Percentiles rank a stretch among this genome's conserved stretches.
Evolutionary conservation across 2,329 filamentous ascomycete genomes (phyloP).

Genomic region (Pseudohalonectria lignicola): DNA sequence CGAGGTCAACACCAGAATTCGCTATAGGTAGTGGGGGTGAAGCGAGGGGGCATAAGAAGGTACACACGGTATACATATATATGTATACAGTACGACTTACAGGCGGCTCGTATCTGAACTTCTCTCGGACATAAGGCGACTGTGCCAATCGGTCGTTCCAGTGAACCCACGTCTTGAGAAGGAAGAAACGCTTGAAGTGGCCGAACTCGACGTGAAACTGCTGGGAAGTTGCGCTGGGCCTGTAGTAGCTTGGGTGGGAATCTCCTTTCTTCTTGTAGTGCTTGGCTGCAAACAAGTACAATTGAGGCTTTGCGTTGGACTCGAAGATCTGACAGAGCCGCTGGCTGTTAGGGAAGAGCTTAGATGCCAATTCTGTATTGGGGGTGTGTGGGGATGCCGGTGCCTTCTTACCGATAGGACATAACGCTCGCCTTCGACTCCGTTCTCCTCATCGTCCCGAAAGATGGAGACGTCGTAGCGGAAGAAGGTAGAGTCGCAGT

Average conservation of each 20-base stretch:
- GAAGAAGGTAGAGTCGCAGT: slow-evolving; percentile 51
- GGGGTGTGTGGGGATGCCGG: background rate
- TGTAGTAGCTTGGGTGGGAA: slow-evolving; percentile 21
- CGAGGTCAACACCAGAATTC: too few species aligned
- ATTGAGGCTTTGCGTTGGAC: slow-evolving; percentile 44
- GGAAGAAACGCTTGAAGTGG: slow-evolving; percentile 47
- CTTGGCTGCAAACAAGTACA: slow-evolving; percentile 50
- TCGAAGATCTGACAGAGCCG: slow-evolving; percentile 50
- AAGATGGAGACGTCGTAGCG: slow-evolving; percentile 51
- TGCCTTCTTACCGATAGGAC: slow-evolving; percentile 40
- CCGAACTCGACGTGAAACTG: slow-evolving; percentile 31
- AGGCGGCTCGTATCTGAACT: slow-evolving; percentile 35
- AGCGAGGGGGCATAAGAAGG: too few species aligned
- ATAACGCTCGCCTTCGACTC: slow-evolving; percentile 46
- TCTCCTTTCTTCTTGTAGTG: slow-evolving; percentile 29
- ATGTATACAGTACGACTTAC: too few species aligned
- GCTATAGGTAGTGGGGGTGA: too few species aligned
- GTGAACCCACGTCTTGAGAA: slow-evolving; percentile 39
- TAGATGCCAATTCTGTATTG: background rate
- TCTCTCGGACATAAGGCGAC: slow-evolving; percentile 4
- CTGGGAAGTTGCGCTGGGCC: slow-evolving; percentile 25
- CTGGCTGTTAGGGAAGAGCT: background rate
- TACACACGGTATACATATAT: too few species aligned
- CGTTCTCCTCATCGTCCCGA: slow-evolving; percentile 31
- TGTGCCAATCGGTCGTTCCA: slow-evolving; percentile 44